Evolutionary conservation across 768 basidiomycete species (phyloP), one percentile per base, ranked within the genome.

Genomic region (Psilocybe sp.): DNA sequence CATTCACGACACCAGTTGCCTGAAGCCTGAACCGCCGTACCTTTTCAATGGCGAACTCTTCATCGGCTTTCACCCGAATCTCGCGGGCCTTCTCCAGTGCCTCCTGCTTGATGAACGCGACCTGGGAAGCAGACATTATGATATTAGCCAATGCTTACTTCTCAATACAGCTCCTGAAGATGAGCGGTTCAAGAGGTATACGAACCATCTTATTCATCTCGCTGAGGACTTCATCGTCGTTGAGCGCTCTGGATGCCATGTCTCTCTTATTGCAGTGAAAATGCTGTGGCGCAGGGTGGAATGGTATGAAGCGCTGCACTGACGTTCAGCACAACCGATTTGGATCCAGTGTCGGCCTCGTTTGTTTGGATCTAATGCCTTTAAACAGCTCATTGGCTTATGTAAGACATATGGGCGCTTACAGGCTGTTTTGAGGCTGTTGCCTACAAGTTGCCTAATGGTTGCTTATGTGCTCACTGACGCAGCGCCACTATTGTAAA

Each of bases 11-110:
- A 14, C 11, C 13, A 7, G 35, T 14, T n/a, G n/a, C 8, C 39
- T 16, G 40, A 19, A 15, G 38, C 33, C 23, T 33, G 34, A 18
- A 14, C 11, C n/a, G 7, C 20, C 55, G 51, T 48, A 85, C 95
- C 82, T 99, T 99, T 69, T 99, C 97, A 58, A 99, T 98, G 15
- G 96, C 89, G 64, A 98, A 98, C 72, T 99, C 96, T 68, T 98
- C 95, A 54, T 99, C 94, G 0, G 97, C 96, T 69, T 99, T 99
- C 52, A 98, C 92, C 56, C 81, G 87, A 53, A 99, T 94, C 72
- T 99, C 97, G 7, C 97, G 78, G 1, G 93, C 95, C 73, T 99
- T 99, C 76, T 99, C 96, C 56, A 91, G 69, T 4, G 96, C 96
- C 70, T 99, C 97, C 65, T 98, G 97, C 72, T 92, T 96, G 80